phyloP scores from a whole-genome alignment of 1,284 basidiomycete genomes.

The Melampsora larici-populina region DNA sequence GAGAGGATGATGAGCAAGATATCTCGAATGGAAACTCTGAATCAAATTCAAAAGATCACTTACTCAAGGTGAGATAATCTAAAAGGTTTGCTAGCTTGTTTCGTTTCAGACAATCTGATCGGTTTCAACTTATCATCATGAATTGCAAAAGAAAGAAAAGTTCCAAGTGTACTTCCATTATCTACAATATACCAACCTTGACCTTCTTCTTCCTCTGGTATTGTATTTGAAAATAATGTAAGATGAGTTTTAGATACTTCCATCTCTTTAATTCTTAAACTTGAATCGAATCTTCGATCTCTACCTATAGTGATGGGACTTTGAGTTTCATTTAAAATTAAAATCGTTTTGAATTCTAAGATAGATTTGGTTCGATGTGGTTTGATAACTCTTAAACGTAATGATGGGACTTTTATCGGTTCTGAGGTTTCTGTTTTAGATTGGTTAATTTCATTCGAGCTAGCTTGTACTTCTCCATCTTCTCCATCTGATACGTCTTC shows the following conservation, averaged over 20 bases:
- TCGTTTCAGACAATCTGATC: conserved; percentile 12
- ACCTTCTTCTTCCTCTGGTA: not conserved
- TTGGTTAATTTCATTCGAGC: too few species aligned
- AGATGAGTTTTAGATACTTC: conserved; percentile 36
- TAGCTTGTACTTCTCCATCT: not conserved
- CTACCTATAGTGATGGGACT: conserved; percentile 13
- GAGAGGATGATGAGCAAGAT: not conserved
- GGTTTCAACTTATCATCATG: not conserved
- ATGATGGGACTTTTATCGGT: not conserved
- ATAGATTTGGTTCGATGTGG: not conserved
- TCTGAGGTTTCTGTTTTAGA: not conserved
- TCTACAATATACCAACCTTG: conserved; percentile 33
- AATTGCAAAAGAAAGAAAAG: conserved; percentile 13
- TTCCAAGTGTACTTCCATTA: conserved; percentile 35
- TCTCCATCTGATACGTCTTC: not conserved
- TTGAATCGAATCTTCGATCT: conserved; percentile 28
- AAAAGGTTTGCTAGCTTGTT: conserved; percentile 23
- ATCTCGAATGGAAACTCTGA: too few species aligned
- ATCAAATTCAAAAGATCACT: not conserved
- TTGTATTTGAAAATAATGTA: conserved; percentile 5
- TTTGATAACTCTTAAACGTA: conserved; percentile 9
- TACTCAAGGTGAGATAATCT: conserved; percentile 34
- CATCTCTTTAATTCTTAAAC: conserved; percentile 37
- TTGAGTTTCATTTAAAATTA: too few species aligned
- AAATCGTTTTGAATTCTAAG: not conserved